Conservation (phyloP, 371 early-diverging fungal genomes). For the Mucor sp. region DNA sequence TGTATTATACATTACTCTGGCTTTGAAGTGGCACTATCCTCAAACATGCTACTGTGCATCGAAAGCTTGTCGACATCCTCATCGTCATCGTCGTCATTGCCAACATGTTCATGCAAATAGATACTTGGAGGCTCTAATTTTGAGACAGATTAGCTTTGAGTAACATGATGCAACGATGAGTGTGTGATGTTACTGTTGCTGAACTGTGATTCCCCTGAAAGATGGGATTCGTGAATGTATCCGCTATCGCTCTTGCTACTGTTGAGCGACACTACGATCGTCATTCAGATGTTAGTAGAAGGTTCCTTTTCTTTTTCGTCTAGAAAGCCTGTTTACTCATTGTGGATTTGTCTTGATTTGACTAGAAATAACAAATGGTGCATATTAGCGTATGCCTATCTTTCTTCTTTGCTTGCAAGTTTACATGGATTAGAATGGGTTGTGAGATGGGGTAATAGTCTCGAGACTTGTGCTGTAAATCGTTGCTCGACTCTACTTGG, state of each 20-base stretch:
- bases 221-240: background rate
- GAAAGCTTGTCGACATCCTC: background rate
- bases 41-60: background rate
- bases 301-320: background rate
- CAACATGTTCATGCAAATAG: background rate
- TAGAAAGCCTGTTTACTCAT: background rate
- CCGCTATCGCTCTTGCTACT: background rate
- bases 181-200: background rate
- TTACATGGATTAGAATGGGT: background rate
- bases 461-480: background rate
- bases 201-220: background rate
- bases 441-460: background rate
- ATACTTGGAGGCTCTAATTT: background rate
- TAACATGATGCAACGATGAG: background rate
- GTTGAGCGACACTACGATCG: background rate
- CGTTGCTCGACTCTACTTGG: background rate
- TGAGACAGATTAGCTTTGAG: background rate
- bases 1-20: background rate
- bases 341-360: background rate
- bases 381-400: background rate
- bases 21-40: background rate
- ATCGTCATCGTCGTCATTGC: background rate
- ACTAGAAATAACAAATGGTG: background rate
- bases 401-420: background rate
- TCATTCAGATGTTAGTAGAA: background rate